Evolutionary conservation across 441 rosid genomes (phyloP).

Genomic region (Euphorbia corollata): DNA sequence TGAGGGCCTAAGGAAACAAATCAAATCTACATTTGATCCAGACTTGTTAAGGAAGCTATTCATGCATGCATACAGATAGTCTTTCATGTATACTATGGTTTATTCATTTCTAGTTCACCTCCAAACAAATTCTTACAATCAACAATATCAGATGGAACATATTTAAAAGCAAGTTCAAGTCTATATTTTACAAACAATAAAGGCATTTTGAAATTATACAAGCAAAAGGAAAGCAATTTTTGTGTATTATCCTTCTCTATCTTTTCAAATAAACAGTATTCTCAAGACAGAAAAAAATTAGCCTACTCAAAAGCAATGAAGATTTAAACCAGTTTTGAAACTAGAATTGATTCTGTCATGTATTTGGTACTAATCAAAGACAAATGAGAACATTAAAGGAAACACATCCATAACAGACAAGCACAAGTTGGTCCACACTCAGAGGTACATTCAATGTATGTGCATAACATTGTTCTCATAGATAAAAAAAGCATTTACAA

Average conservation of each 20-base stretch:
- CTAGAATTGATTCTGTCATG: background rate
- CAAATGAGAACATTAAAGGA: background rate
- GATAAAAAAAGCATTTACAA: background rate
- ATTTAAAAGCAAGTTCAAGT: background rate
- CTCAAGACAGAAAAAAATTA: background rate
- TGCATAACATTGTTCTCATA: background rate
- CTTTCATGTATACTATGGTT: background rate
- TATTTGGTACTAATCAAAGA: background rate
- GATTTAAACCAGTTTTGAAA: background rate
- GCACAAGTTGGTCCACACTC: background rate
- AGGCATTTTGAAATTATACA: background rate
- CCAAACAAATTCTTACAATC: background rate
- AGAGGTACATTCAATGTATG: background rate
- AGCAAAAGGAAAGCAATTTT: background rate
- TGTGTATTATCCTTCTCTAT: background rate
- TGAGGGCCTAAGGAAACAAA: background rate
- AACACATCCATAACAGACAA: background rate
- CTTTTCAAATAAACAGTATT: background rate
- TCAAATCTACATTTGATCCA: background rate
- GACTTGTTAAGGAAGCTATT: no score
- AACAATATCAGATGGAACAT: background rate
- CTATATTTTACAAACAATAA: background rate
- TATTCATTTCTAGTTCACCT: background rate
- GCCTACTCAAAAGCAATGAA: background rate
- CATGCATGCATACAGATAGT: no score